These are phyloP conservation scores for Myriosclerotinia scirpicola DNA, from an alignment of 2,329 filamentous ascomycete species.

Conservation along the genomic window DNA sequence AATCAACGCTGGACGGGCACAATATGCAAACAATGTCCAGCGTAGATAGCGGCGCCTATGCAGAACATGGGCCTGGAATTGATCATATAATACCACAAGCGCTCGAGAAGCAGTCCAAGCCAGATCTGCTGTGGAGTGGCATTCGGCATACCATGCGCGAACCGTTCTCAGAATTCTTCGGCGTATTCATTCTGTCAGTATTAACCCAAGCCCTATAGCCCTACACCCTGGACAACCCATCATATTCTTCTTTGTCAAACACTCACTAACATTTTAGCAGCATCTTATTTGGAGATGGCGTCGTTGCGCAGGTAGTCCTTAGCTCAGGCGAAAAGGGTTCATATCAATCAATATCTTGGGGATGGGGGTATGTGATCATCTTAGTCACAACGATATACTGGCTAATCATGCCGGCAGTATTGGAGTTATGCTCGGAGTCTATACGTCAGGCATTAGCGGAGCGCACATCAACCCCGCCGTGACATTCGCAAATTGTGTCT, in stretches of 20 bases:
- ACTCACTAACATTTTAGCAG: neutral
- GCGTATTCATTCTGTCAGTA: conserved; percentile 59
- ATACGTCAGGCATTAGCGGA: conserved; percentile 62
- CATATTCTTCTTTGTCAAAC: neutral
- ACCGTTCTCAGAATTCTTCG: conserved; percentile 64
- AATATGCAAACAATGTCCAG: neutral
- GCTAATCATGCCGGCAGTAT: conserved; percentile 45
- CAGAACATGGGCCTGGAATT: conserved; percentile 40
- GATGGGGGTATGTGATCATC: conserved; percentile 34
- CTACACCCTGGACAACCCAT: neutral
- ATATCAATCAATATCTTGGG: conserved; percentile 39
- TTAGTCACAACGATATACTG: neutral
- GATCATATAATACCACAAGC: conserved; percentile 41
- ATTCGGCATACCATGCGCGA: conserved; percentile 32
- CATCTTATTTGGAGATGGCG: conserved; percentile 63
- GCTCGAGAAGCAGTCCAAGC: conserved; percentile 32
- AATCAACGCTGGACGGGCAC: neutral
- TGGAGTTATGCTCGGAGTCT: conserved; percentile 71
- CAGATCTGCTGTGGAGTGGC: conserved; percentile 34
- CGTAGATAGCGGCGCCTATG: conserved; percentile 26
- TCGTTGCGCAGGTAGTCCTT: conserved; percentile 67
- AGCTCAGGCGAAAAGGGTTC: conserved; percentile 31
- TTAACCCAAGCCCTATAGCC: neutral
- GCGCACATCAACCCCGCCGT: conserved; percentile 71
- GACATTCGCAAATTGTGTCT: conserved; percentile 61